phyloP scores from a whole-genome alignment of 306 rosid genomes.

The Geum urbanum region DNA sequence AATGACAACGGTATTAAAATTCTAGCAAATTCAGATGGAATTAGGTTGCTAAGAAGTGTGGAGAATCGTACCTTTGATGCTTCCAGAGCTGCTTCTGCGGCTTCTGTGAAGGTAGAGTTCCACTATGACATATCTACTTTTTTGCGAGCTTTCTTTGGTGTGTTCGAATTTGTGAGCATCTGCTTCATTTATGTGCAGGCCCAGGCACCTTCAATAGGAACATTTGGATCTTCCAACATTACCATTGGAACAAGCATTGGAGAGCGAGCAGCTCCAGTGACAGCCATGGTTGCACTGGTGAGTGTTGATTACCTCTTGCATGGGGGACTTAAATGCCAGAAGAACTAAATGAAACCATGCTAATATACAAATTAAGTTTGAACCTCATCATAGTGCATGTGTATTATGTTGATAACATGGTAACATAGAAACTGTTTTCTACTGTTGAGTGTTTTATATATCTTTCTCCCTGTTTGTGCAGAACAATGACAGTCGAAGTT shows the following conservation, averaged over 20 bases:
- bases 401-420: constrained; percentile 12
- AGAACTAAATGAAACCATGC: background rate
- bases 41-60: constrained; percentile 74
- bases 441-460: constrained; percentile 11
- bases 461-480: constrained; percentile 32
- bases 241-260: constrained; percentile 77
- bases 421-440: background rate
- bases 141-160: background rate
- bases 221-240: constrained; percentile 64
- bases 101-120: constrained; percentile 72
- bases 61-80: constrained; percentile 86
- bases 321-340: constrained; percentile 7
- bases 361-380: background rate
- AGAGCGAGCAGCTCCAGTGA: constrained; percentile 72
- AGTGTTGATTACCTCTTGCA: constrained; percentile 31
- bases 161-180: background rate
- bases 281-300: constrained; percentile 79
- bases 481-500: constrained; percentile 78
- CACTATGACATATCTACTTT: constrained; percentile 20
- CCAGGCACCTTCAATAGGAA: constrained; percentile 57
- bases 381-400: constrained; percentile 5
- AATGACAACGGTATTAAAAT: constrained; percentile 84
- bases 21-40: constrained; percentile 83
- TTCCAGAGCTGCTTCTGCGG: constrained; percentile 80
- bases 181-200: constrained; percentile 48